Base-by-base conservation (phyloP, 768 basidiomycete genomes). In the Mycena vulgaris region DNA sequence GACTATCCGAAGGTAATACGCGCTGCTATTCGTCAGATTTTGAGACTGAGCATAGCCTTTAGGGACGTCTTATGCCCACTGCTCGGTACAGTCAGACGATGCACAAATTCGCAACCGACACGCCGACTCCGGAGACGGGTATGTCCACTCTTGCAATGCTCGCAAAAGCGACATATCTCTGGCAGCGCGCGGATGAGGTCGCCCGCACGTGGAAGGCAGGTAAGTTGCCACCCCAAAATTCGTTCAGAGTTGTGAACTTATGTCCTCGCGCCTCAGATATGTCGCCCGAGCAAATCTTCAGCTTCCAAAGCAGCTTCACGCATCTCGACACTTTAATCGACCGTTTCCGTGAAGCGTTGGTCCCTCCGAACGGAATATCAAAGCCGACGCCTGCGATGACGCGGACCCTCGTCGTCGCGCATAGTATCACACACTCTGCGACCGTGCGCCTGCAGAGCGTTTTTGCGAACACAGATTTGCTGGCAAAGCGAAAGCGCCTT, bases 401-500 rank as follows among this genome's bases (percentile, higher is more conserved):
- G 13, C 59, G 68, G 3, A 19, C 64, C 56, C 40, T 82, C 6
- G 70, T 81, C 25, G 70, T 84, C 5, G 80, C 80, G 16, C 81
- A 82, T 55, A 81, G 80, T 47, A 70, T 85, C 27, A 75, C 82
- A 8, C 76, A 80, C n/a, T 75, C 80, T 11, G 81, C 84, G 14
- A 75, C 78, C 0, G 81, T 85, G 58, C 80, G 81, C 42, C 78
- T 86, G 5, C 81, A 83, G 48, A 68, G 69, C 16, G 70, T 78
- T 5, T 79, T 82, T 55, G 75, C 75, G 11, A 70, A 71, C 17
- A 67, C 69, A 28, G 78, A 78, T 47, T 63, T 69, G 5, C 35
- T 53, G 5, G 77, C 78, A 7, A 73, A 63, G 25, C 73, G 70
- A 10, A 78, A 74, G 56, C 72, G 75, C 14, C 60, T 78, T 31